Evolutionary conservation across 108 stramenopile genomes (phyloP).

Genomic region (Chaetoceros muelleri): DNA sequence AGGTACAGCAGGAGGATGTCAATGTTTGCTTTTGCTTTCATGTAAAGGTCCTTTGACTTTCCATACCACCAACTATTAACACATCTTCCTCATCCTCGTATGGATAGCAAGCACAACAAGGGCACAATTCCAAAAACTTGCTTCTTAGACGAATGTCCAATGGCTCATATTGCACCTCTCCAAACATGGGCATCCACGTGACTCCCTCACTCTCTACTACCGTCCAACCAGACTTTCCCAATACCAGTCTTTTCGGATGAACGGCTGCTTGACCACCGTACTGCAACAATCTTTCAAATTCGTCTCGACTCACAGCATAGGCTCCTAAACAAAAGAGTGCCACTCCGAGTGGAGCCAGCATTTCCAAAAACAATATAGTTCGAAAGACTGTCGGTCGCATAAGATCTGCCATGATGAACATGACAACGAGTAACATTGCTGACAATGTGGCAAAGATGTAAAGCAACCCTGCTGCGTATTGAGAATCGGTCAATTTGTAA

Average conservation of each 20-base stretch:
- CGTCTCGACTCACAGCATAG: constrained; percentile 69
- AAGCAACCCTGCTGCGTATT: constrained; percentile 74
- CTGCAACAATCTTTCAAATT: constrained; percentile 62
- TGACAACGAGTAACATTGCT: constrained; percentile 53
- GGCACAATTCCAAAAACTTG: constrained; percentile 30
- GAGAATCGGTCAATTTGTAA: constrained; percentile 67
- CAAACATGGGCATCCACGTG: constrained; percentile 77
- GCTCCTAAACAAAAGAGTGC: constrained; percentile 71
- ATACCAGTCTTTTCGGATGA: constrained; percentile 54
- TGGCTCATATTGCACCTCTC: constrained; percentile 70
- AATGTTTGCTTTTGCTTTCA: too few relatives aligned
- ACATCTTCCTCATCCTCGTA: constrained; percentile 61
- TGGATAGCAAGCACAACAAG: constrained; percentile 58
- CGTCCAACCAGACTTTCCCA: constrained; percentile 67
- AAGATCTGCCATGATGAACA: constrained; percentile 47
- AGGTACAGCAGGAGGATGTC: too few relatives aligned
- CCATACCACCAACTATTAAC: too few relatives aligned
- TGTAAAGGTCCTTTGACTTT: too few relatives aligned
- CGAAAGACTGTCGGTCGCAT: constrained; percentile 35
- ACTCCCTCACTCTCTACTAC: constrained; percentile 72
- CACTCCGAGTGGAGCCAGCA: constrained; percentile 70
- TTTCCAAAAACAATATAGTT: constrained; percentile 41
- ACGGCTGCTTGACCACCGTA: constrained; percentile 78
- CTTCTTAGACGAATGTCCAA: constrained; percentile 30
- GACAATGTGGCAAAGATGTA: constrained; percentile 63